A percentile compares a stretch with the other conserved stretches of the same genome.
phyloP scores from a whole-genome alignment of 495 filamentous ascomycete species.

The Penicillium pulvis region DNA sequence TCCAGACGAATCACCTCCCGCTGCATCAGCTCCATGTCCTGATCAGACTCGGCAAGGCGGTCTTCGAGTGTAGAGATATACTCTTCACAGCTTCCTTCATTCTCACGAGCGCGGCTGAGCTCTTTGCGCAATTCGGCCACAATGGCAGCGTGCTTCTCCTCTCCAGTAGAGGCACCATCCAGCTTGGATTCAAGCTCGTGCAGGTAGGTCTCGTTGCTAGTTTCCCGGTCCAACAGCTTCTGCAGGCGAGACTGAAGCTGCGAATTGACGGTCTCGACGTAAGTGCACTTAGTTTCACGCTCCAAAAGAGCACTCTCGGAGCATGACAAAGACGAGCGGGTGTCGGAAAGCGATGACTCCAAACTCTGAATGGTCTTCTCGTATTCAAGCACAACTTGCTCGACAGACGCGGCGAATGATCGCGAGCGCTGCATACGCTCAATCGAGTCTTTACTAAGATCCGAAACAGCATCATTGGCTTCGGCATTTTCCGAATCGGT shows the following conservation, averaged over 20 bases:
- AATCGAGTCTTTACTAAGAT: conserved; percentile 75
- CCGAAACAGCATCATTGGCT: conserved; percentile 54
- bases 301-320: conserved; percentile 86
- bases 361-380: conserved; percentile 97
- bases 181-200: conserved; percentile 88
- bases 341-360: conserved; percentile 89
- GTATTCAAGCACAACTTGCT: conserved; percentile 95
- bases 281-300: conserved; percentile 89
- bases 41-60: conserved; percentile 91
- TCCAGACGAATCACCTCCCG: conserved; percentile 92
- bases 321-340: conserved; percentile 76
- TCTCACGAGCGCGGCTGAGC: conserved; percentile 84
- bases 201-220: conserved; percentile 86
- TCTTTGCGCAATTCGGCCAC: conserved; percentile 89
- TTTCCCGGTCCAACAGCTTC: conserved; percentile 87
- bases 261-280: conserved; percentile 85
- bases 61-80: conserved; percentile 98
- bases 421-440: conserved; percentile 92
- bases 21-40: conserved; percentile 95
- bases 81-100: conserved; percentile 84
- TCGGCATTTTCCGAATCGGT: conserved; percentile 74
- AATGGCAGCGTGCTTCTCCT: conserved; percentile 86
- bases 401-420: conserved; percentile 91
- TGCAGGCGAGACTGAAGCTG: conserved; percentile 87
- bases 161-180: conserved; percentile 84